phyloP scores from a whole-genome alignment of 2,329 filamentous ascomycete genomes.

The Trichoderma atrobrunneum region DNA sequence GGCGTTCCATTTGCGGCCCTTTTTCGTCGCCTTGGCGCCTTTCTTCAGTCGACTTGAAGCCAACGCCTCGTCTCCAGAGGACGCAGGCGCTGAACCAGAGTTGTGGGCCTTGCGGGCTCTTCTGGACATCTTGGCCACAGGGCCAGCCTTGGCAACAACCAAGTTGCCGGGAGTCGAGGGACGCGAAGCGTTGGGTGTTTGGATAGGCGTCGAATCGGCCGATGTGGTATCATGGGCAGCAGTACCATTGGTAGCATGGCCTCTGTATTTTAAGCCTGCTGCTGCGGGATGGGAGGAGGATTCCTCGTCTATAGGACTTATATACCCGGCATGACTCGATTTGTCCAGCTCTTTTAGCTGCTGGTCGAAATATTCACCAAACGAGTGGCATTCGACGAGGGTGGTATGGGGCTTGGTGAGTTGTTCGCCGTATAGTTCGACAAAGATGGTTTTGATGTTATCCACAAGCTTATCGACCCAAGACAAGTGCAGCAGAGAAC shows the following conservation, averaged over 20 bases:
- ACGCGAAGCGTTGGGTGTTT: conserved; percentile 73
- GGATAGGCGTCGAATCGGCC: conserved; percentile 65
- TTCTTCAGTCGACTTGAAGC: conserved; percentile 54
- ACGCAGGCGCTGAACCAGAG: conserved; percentile 62
- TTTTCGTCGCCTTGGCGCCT: conserved; percentile 68
- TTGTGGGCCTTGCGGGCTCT: conserved; percentile 71
- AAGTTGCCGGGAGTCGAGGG: conserved; percentile 71
- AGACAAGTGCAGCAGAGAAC: conserved; percentile 87
- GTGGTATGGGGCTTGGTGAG: conserved; percentile 77
- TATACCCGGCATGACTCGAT: conserved; percentile 35
- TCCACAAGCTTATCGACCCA: conserved; percentile 98
- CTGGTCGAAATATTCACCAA: conserved; percentile 92
- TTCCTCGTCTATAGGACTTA: conserved; percentile 29
- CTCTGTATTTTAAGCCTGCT: conserved; percentile 42
- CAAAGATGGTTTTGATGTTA: conserved; percentile 88
- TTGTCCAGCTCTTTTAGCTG: conserved; percentile 79
- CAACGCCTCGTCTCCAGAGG: conserved; percentile 79
- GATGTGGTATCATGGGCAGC: conserved; percentile 44
- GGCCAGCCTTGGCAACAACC: conserved; percentile 70
- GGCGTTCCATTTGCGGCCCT: conserved; percentile 87
- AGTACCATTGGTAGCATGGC: conserved; percentile 34
- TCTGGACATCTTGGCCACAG: conserved; percentile 73
- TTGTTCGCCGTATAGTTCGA: conserved; percentile 85
- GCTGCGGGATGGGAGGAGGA: conserved; percentile 32
- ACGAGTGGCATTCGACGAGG: conserved; percentile 71